Evolutionary conservation across 2,329 filamentous ascomycete genomes (phyloP), one percentile per base, ranked within the genome.

Genomic region (Laburnicola sp.): DNA sequence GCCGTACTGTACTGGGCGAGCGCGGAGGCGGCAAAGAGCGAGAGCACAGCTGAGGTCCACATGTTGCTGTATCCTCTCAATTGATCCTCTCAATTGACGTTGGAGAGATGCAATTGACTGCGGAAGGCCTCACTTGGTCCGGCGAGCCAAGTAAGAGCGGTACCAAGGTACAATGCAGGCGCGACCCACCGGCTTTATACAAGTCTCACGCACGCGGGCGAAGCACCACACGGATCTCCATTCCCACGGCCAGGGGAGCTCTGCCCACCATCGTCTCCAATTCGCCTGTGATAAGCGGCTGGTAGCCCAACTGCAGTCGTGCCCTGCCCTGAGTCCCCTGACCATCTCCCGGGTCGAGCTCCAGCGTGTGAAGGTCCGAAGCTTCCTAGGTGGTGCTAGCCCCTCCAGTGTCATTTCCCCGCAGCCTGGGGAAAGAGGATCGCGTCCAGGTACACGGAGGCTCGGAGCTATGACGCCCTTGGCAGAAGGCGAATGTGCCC

Each of bases 1-100:
- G 45, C 36, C 44, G 37, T 51, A n/a, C n/a, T n/a, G 53, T 66
- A 63, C 60, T 70, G 63, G 32, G 65, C 64, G 44, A 64, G 25
- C 6, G 63, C 60, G 51, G 64, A 56, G 28, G 65, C 62, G 44
- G 60, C 60, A 37, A 70, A 56, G 41, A 67, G 38, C 31, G 63
- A 52, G 26, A 65, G 48, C 37, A 60, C 50, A 39, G 58, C 48
- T 10, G 58, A 54, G 39, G 63, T 56, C 61, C 63, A 60, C 65
- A 68, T 68, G 45, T 50, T 61, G 62, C 49, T 53, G 54, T n/a
- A n/a, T n/a, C n/a, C n/a, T n/a, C n/a, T n/a, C n/a, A n/a, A n/a
- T n/a, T n/a, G 16, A 40, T 21, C 22, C 57, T 53, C 51, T 53
- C 58, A 56, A 59, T 52, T 45, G 37, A 16, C 23, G 30, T 30